phyloP scores from a whole-genome alignment of 805 yeast species.

The Candida pini region DNA sequence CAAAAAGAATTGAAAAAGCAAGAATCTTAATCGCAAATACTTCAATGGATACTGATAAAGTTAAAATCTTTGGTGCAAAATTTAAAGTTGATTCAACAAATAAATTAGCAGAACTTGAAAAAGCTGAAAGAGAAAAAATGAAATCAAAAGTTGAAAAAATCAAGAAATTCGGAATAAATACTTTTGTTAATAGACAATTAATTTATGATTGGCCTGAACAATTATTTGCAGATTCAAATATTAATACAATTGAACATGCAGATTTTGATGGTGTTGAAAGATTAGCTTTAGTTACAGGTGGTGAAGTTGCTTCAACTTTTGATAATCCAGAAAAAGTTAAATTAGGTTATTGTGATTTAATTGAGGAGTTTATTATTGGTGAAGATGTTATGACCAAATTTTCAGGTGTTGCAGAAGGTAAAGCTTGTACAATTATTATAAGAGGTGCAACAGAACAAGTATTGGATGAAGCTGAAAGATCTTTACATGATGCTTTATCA shows the following conservation, averaged over 20 bases:
- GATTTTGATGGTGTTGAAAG: conserved; percentile 98
- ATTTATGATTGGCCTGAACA: conserved; percentile 98
- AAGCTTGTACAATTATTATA: conserved; percentile 92
- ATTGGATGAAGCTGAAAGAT: conserved; percentile 95
- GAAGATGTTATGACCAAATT: conserved; percentile 87
- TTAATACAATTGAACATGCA: conserved; percentile 95
- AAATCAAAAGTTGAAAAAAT: conserved; percentile 82
- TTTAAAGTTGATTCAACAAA: conserved; percentile 94
- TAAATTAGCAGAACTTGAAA: conserved; percentile 88
- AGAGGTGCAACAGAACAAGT: conserved; percentile 99
- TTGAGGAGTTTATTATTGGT: conserved; percentile 91
- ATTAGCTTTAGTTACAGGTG: conserved; percentile 93
- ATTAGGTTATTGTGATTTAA: conserved; percentile 80
- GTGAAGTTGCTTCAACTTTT: conserved; percentile 95
- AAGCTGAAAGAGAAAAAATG: conserved; percentile 94
- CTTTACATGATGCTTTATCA: conserved; percentile 92
- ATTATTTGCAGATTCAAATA: conserved; percentile 77
- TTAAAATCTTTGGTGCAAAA: conserved; percentile 95
- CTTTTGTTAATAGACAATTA: conserved; percentile 92
- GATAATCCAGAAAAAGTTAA: conserved; percentile 85
- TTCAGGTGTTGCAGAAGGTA: conserved; percentile 92
- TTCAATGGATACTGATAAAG: conserved; percentile 95
- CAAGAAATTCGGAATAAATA: conserved; percentile 70
- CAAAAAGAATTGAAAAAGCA: conserved; percentile 77
- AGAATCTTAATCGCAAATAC: conserved; percentile 91